Base-by-base conservation (phyloP, 345 rosid species). In the Lenwebbia sp. region DNA sequence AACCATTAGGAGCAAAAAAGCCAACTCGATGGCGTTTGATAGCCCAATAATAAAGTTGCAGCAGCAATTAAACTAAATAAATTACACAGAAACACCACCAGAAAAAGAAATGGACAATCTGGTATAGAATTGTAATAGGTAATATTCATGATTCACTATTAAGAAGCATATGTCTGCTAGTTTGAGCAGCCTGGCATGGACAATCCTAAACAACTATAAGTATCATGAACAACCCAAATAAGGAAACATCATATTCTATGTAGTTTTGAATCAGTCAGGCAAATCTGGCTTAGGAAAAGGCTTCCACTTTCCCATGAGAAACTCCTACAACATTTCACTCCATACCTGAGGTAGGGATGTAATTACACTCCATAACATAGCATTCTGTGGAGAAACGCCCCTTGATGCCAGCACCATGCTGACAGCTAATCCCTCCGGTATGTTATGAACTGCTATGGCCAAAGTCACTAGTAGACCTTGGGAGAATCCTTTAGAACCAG, bases 391-490 rank as follows among this genome's bases (percentile, higher is more conserved):
- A 88, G 99, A 98, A 87, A 98, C 99, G 84, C 99, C 99, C 86
- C 98, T 93, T 85, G 99, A 98, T 58, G 99, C 95, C 86, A 98
- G 97, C 85, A 98, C 96, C 99, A 98, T 98, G 90, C 99, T 98
- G 88, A 98, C 98, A 87, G 99, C 99, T 85, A 96, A 91, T 65
- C 99, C 99, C 92, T 98, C 99, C 0, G 99, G 99, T 88, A 98
- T 96, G 88, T 98, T 98, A 89, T 98, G 99, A 82, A 98, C 99
- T 62, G 99, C 99, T 85, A 98, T 96, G 86, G 99, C 99, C 91
- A 98, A 90, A 84, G 99, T 96, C 85, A 98, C 98, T 89, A 98
- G 86, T 88, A 98, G 99, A 83, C 99, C 99, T 93, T 96, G 99
- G 86, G 95, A 89, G 87, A 98, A 95, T 52, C 99, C 99, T 92